phyloP scores from a whole-genome alignment of 768 basidiomycete genomes.

The Myochromella boudieri region DNA sequence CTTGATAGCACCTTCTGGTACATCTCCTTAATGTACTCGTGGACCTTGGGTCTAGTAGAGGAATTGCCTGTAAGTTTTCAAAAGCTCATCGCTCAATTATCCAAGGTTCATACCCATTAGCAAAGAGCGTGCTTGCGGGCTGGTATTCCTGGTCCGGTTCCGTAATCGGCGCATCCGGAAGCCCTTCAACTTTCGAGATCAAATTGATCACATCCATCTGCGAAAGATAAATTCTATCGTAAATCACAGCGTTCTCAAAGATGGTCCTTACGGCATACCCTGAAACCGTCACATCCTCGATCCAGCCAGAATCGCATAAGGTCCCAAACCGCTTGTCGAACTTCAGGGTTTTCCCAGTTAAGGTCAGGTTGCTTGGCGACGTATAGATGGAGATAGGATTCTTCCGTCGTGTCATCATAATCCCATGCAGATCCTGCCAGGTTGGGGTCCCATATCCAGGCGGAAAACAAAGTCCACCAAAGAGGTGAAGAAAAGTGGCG shows the following conservation, averaged over 20 bases:
- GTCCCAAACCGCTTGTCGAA: slow-evolving; percentile 58
- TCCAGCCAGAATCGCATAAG: slow-evolving; percentile 76
- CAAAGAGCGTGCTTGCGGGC: slow-evolving; percentile 49
- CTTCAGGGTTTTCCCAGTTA: slow-evolving; percentile 72
- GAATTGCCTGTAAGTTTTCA: too few species aligned
- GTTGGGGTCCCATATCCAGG: neutral
- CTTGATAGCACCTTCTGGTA: slow-evolving; percentile 56
- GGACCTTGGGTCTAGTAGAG: slow-evolving; percentile 53
- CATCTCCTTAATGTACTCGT: slow-evolving; percentile 72
- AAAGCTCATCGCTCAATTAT: neutral
- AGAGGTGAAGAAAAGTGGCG: neutral
- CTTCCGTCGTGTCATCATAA: slow-evolving; percentile 59
- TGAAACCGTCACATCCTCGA: slow-evolving; percentile 73
- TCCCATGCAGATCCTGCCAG: slow-evolving; percentile 68
- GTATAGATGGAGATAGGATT: slow-evolving; percentile 76
- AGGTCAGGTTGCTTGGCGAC: slow-evolving; percentile 69
- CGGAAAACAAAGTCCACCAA: neutral
- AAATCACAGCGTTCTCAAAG: neutral
- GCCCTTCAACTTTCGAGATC: slow-evolving; percentile 59
- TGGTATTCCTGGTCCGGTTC: slow-evolving; percentile 53
- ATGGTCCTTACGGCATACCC: slow-evolving; percentile 41
- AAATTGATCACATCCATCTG: slow-evolving; percentile 75
- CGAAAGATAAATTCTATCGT: neutral
- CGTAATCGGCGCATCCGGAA: slow-evolving; percentile 65
- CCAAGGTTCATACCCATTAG: slow-evolving; percentile 52